Base-by-base conservation (phyloP, 1,284 basidiomycete species). In the Coniferiporia sulphurascens region DNA sequence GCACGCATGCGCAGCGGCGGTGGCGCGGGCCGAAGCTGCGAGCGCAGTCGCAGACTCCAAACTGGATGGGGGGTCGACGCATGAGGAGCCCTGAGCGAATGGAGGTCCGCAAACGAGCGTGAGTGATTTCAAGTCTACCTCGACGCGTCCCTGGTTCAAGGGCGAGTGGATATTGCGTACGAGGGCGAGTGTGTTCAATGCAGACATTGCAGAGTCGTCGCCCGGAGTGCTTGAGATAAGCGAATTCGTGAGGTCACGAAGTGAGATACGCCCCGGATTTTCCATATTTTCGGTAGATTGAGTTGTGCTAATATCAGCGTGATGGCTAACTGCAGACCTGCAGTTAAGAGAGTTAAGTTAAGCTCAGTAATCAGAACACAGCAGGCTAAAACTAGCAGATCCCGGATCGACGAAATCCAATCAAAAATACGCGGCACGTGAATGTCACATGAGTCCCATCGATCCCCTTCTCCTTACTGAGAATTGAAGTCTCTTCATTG, bases 1-100 rank as follows among this genome's bases (percentile, higher is more conserved):
- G 65, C 75, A 79, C 9, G 72, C 67, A 17, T 73, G 67, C 15
- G 73, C 71, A 41, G 67, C 69, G 0, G 82, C 78, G 4, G 73
- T 69, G 1, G 63, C 64, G 48, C 76, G 73, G 6, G 80, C 78
- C 34, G 67, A 65, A 8, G 64, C 62, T 9, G 73, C 75, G 53
- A 84, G 74, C 17, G 65, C 61, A 12, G 32, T 48, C 22, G 52
- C 41, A 36, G 52, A 36, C 36, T 38, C 10, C 9, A 50, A 19
- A 19, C 17, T 38, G 7, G 51, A 22, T 8, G 51, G 27, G n/a
- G 34, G 12, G 19, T 7, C 13, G 3, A 12, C 38, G 9, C 12
- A 41, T 15, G 38, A 3, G 38, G 38, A 41, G 38, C 38, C 15
- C 38, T 41, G 38, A 3, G 15, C 3, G 35, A 44, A 41, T 55